These are phyloP conservation scores for Cercospora nicotianae DNA, from an alignment of 2,329 filamentous ascomycete genomes.

Conservation along the genomic window DNA sequence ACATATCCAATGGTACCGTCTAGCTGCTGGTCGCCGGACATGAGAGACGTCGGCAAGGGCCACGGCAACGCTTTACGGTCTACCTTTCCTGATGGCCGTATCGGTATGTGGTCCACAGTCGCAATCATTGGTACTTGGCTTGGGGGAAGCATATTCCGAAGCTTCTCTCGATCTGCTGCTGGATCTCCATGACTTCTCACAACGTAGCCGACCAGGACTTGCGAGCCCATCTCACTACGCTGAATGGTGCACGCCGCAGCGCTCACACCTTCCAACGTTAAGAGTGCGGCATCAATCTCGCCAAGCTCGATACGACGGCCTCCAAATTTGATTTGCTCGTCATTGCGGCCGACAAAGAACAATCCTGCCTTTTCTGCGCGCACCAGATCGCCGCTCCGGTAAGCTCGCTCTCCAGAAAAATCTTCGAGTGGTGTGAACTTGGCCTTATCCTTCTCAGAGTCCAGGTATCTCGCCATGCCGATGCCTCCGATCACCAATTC, in stretches of 20 bases:
- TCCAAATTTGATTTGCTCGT: slow-evolving; percentile 14
- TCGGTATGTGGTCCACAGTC: slow-evolving; percentile 10
- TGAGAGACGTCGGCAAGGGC: slow-evolving; percentile 8
- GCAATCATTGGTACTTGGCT: slow-evolving; percentile 15
- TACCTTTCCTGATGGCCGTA: slow-evolving; percentile 10
- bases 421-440: slow-evolving; percentile 7
- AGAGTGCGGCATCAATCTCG: slow-evolving; percentile 12
- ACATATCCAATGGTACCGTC: slow-evolving; percentile 3
- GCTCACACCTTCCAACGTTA: slow-evolving; percentile 5
- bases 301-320: slow-evolving; percentile 16
- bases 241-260: slow-evolving; percentile 14
- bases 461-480: slow-evolving; percentile 16
- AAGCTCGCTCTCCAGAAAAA: slow-evolving; percentile 12
- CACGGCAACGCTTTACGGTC: slow-evolving; percentile 13
- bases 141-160: slow-evolving; percentile 14
- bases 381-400: slow-evolving; percentile 7
- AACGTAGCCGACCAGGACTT: slow-evolving; percentile 16
- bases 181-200: slow-evolving; percentile 2
- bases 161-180: slow-evolving; percentile 10
- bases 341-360: slow-evolving; percentile 11
- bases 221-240: slow-evolving; percentile 13
- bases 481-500: slow-evolving; percentile 15
- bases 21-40: neutral
- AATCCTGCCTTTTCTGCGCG: neutral
- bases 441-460: slow-evolving; percentile 14